These are phyloP conservation scores for Abortiporus biennis DNA, from an alignment of 1,284 basidiomycete genomes.

Conservation along the genomic window DNA sequence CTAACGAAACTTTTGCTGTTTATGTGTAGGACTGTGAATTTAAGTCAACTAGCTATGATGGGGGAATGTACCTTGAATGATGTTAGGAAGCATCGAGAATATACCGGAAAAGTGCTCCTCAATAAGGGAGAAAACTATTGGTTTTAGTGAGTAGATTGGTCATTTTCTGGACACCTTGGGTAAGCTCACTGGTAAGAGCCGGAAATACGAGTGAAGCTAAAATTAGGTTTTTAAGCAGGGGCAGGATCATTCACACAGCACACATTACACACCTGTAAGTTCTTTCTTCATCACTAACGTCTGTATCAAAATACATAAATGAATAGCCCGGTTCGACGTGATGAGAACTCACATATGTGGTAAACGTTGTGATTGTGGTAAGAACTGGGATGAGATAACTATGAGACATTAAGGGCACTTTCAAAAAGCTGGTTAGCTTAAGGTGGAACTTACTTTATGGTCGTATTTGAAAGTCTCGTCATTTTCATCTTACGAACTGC, in stretches of 20 bases:
- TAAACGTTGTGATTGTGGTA: slow-evolving; percentile 67
- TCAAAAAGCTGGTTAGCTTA: not conserved
- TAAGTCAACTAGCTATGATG: slow-evolving; percentile 5
- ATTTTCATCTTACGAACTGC: slow-evolving; percentile 38
- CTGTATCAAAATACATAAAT: slow-evolving; percentile 17
- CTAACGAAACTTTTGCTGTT: slow-evolving; percentile 39
- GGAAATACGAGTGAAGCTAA: slow-evolving; percentile 34
- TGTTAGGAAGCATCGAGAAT: slow-evolving; percentile 24
- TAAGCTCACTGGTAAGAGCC: slow-evolving; percentile 27
- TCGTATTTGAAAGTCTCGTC: slow-evolving; percentile 34
- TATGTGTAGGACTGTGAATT: not conserved
- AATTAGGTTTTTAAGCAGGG: too few relatives aligned
- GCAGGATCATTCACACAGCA: not conserved
- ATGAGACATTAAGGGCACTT: slow-evolving; percentile 2
- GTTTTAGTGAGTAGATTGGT: slow-evolving; percentile 5
- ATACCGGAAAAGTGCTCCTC: slow-evolving; percentile 22
- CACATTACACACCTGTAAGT: slow-evolving; percentile 21
- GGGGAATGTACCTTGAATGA: slow-evolving; percentile 25
- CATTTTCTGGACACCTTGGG: not conserved
- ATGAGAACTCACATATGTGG: slow-evolving; percentile 38
- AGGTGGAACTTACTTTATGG: slow-evolving; percentile 27
- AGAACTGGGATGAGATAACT: slow-evolving; percentile 59
- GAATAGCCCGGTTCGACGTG: not conserved
- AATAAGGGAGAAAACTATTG: slow-evolving; percentile 30
- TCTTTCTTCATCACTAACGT: slow-evolving; percentile 27